These are phyloP conservation scores for Pseudogymnoascus sp. DNA, from an alignment of 2,329 filamentous ascomycete species.

Conservation along the genomic window DNA sequence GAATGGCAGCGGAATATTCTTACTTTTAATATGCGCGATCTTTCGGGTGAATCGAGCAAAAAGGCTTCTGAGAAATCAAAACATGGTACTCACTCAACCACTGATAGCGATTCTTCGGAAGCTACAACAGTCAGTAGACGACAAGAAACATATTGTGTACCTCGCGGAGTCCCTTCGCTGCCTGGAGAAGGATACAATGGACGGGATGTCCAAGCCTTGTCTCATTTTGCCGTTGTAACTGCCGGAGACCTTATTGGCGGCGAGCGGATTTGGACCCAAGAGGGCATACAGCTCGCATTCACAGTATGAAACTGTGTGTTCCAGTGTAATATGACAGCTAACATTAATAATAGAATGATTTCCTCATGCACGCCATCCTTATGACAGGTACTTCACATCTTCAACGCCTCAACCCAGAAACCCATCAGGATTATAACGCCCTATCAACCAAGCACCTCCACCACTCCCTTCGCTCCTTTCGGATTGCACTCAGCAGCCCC, in stretches of 20 bases:
- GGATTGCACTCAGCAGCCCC: constrained; percentile 10
- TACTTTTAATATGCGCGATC: background rate
- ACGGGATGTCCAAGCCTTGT: background rate
- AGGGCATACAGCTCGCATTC: constrained; percentile 17
- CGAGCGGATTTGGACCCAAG: constrained; percentile 13
- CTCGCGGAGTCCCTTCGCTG: background rate
- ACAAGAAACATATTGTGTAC: background rate
- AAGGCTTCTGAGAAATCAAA: background rate
- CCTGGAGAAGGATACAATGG: background rate
- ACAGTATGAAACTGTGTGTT: constrained; percentile 6
- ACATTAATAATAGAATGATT: constrained; percentile 13
- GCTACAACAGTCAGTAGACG: background rate
- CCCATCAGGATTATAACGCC: constrained; percentile 9
- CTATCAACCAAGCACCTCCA: constrained; percentile 14
- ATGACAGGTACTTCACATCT: constrained; percentile 10
- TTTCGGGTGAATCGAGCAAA: background rate
- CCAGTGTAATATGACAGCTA: background rate
- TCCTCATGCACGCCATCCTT: constrained; percentile 18
- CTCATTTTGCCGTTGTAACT: background rate
- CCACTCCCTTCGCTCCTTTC: constrained; percentile 15
- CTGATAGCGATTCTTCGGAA: background rate
- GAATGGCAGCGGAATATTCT: constrained; percentile 6
- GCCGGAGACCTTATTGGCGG: background rate
- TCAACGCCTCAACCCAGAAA: background rate
- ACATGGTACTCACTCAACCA: background rate